phyloP scores from a whole-genome alignment of 2,329 filamentous ascomycete species.

The Paecilomyces niveus region DNA sequence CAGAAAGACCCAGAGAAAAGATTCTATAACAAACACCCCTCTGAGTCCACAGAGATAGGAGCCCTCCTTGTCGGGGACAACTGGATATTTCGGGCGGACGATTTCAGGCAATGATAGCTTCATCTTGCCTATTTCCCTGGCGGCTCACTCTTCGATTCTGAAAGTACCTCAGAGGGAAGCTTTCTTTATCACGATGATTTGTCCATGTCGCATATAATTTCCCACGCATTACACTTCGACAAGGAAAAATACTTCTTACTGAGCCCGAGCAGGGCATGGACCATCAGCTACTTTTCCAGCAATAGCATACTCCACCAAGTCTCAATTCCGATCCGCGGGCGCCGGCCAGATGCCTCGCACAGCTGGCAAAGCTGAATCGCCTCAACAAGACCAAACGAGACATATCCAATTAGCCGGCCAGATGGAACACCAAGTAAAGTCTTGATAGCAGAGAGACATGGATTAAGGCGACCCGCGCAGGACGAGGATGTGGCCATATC shows the following conservation, averaged over 20 bases:
- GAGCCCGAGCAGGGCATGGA: not conserved
- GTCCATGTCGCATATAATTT: not conserved
- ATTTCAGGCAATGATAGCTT: not conserved
- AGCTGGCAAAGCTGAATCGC: not conserved
- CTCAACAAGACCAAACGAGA: not conserved
- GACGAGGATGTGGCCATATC: not conserved
- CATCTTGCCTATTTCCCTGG: not conserved
- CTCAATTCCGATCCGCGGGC: not conserved
- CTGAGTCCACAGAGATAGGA: constrained; percentile 37
- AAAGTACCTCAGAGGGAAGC: not conserved
- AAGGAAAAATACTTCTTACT: not conserved
- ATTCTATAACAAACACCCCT: constrained; percentile 36
- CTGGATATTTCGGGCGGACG: not conserved
- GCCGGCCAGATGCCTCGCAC: not conserved
- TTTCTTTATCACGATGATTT: not conserved
- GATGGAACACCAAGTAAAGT: not conserved
- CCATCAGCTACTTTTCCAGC: not conserved
- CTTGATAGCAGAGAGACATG: not conserved
- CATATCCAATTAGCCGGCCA: not conserved
- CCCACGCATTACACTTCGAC: not conserved
- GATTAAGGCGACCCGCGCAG: not conserved
- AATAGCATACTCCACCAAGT: not conserved
- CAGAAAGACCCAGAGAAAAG: constrained; percentile 41
- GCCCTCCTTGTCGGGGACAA: not conserved
- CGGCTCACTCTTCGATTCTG: not conserved